Evolutionary conservation across 2,329 filamentous ascomycete genomes (phyloP), one percentile per base, ranked within the genome.

Genomic region (Neopestalotiopsis clavispora): DNA sequence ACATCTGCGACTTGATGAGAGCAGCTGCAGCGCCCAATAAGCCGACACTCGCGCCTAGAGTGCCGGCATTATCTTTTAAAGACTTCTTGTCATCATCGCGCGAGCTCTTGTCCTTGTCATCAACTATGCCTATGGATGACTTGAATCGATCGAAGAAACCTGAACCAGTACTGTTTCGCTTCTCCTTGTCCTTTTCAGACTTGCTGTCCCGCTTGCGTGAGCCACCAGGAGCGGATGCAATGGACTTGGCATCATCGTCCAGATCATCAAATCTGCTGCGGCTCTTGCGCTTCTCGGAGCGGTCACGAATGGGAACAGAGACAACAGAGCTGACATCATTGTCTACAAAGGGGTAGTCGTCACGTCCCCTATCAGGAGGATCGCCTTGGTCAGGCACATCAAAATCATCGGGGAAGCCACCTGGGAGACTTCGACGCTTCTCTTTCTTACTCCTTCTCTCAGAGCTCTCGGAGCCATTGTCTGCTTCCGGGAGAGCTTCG

Each of bases 21-120:
- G 80, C 80, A 75, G 80, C 80, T 72, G 80, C 84, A 78, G 82
- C 84, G 80, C 84, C 84, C 82, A 83, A 84, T 80, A 87, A 78
- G 86, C 89, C 89, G 88, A 83, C 89, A 91, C 89, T 88, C 84
- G 86, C 87, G 89, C 89, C 89, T 88, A 87, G 84, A 86, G 85
- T 91, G 86, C 83, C 89, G 89, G 89, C 87, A 85, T 87, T 89
- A 91, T 81, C 89, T 91, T 91, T 90, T 90, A 91, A 91, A 91
- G 88, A 88, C 82, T 85, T 80, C 79, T 82, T 81, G 71, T 79
- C 78, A 57, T 78, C 75, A 64, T 80, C 72, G 65, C 73, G 71
- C 34, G 68, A 52, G n/a, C 65, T 70, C 32, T 63, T 61, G 32
- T 80, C 77, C 68, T 80, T 79, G 42, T 73, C 76, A 42, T 78